A percentile compares a stretch with the other conserved stretches of the same genome.
Conservation (phyloP, 768 basidiomycete genomes). For the Suillus variegatus region DNA sequence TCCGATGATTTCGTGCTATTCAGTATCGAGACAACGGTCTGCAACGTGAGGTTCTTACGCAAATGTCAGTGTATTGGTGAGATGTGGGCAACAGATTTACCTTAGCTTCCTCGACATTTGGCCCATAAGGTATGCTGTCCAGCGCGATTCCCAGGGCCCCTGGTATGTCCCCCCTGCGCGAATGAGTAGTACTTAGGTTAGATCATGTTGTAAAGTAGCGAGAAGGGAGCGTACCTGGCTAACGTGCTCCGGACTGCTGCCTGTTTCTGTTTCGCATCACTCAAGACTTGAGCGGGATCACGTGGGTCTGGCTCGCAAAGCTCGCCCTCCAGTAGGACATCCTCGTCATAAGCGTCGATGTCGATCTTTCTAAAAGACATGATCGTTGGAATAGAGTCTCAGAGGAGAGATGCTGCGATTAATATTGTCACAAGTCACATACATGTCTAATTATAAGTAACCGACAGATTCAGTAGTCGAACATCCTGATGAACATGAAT, state of each 20-base stretch:
- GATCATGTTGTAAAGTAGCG: background rate
- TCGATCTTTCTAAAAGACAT: conserved; percentile 90
- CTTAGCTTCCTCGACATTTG: conserved; percentile 87
- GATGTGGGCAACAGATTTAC: conserved; percentile 40
- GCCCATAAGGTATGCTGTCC: conserved; percentile 86
- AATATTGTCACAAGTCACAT: background rate
- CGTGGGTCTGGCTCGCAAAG: conserved; percentile 87
- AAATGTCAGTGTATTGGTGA: background rate
- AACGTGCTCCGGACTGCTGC: conserved; percentile 69
- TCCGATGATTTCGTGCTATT: conserved; percentile 94
- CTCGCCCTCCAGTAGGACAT: conserved; percentile 80
- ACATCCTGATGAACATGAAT: background rate
- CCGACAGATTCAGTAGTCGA: no score
- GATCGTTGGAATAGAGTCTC: background rate
- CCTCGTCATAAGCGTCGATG: conserved; percentile 93
- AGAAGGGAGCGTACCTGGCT: conserved; percentile 52
- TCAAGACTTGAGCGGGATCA: conserved; percentile 68
- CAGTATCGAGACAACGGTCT: conserved; percentile 82
- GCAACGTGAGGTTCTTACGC: conserved; percentile 71
- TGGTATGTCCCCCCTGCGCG: conserved; percentile 68
- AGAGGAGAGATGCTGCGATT: background rate
- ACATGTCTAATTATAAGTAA: background rate
- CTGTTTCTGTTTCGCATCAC: conserved; percentile 77
- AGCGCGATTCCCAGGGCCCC: conserved; percentile 74
- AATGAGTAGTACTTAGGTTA: background rate